phyloP scores from a whole-genome alignment of 306 rosid genomes.

The Cicer arietinum region DNA sequence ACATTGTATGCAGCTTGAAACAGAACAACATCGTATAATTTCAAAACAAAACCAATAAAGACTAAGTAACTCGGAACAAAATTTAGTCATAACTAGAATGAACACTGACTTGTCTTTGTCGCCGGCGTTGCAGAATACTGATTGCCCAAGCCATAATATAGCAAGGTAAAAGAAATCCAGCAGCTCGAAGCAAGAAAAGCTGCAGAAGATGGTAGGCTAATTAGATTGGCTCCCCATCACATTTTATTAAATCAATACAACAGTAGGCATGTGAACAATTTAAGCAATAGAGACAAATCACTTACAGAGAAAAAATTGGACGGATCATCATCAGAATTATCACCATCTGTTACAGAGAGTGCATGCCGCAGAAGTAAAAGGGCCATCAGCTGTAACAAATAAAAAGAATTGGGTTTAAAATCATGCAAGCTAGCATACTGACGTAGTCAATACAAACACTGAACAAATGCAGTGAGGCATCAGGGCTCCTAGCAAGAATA shows the following conservation, averaged over 20 bases:
- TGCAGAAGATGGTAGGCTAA: slow-evolving; percentile 45
- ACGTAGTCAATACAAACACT: not conserved
- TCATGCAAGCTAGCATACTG: slow-evolving; percentile 10
- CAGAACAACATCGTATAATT: slow-evolving; percentile 41
- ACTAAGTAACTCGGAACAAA: slow-evolving; percentile 29
- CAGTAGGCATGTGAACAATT: slow-evolving; percentile 21
- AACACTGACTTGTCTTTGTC: slow-evolving; percentile 85
- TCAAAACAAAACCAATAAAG: slow-evolving; percentile 39
- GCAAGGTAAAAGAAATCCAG: slow-evolving; percentile 97
- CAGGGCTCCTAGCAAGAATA: slow-evolving; percentile 3
- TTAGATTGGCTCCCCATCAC: slow-evolving; percentile 27
- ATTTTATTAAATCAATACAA: slow-evolving; percentile 1
- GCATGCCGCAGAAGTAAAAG: slow-evolving; percentile 89
- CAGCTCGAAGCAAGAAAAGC: slow-evolving; percentile 96
- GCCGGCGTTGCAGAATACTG: slow-evolving; percentile 91
- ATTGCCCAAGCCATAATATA: slow-evolving; percentile 99
- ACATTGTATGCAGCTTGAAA: slow-evolving; percentile 4
- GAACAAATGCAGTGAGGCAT: not conserved
- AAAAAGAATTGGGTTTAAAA: slow-evolving; percentile 32
- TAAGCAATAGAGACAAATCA: slow-evolving; percentile 5
- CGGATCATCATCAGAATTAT: slow-evolving; percentile 65
- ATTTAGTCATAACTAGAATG: slow-evolving; percentile 32
- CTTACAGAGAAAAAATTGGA: slow-evolving; percentile 85
- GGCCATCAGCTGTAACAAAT: slow-evolving; percentile 81
- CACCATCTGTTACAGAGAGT: slow-evolving; percentile 71